Base-by-base conservation (phyloP, 2,329 filamentous ascomycete species). In the Dendryphion nanum region DNA sequence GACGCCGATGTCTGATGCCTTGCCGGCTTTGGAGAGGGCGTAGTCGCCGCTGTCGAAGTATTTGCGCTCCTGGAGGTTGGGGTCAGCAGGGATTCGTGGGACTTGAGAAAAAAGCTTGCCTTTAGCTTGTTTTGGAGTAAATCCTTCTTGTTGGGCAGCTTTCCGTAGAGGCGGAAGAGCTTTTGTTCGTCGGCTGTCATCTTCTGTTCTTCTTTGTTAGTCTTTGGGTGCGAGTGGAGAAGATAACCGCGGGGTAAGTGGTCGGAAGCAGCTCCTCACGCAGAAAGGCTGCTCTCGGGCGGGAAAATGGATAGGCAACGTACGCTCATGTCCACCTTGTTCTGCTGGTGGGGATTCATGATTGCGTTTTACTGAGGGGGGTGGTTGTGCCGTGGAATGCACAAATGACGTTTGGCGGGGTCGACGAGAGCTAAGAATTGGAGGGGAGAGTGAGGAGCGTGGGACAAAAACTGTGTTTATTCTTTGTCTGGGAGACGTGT, bases 21-120 rank as follows among this genome's bases (percentile, higher is more conserved):
- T 97, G 70, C 93, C 93, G 43, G 93, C 93, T 76, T 96, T 95
- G 69, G 86, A 91, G 73, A 95, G 86, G 62, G 90, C 90, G 61
- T 95, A 96, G 74, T 96, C 89, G 62, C 89, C 90, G 44, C 86
- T 93, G 75, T 96, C 89, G 70, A 96, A 96, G 75, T 95, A 96
- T 75, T 69, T 98, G 75, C 93, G 90, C 69, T 97, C 93, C 79
- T 82, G 54, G 19, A 26, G 33, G 19, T 35, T 36, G 30, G 30
- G 35, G 23, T 35, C 37, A 32, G 17, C 16, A 32, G 30, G 34
- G 35, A 17, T 19, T 13, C n/a, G n/a, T 12, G 32, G 7, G 18
- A 8, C 16, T 14, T 38, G 2, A 20, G n/a, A 20, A n/a, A n/a
- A n/a, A 20, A 30, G 20, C 55, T 18, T 66, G 81, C 80, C 73